Conservation (phyloP, 148 eudicot genomes). For the Talinum fruticosum region DNA sequence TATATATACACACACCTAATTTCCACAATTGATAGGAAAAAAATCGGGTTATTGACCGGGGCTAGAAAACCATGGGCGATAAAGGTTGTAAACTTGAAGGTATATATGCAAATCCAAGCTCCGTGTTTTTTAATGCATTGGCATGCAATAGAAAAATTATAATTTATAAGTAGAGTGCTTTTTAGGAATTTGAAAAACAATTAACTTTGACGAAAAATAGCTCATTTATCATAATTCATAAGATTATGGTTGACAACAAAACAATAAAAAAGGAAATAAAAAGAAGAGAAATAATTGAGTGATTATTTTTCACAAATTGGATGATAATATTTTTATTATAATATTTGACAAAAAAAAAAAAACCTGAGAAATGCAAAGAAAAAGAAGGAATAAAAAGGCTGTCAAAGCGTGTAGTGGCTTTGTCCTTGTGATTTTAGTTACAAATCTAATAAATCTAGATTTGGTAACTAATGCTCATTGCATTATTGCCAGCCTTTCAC, state of each 20-base stretch:
- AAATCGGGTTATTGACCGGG: no score
- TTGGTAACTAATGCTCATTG: background rate
- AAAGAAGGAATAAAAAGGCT: background rate
- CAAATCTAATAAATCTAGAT: background rate
- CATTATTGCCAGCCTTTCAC: no score
- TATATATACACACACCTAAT: no score
- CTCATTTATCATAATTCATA: background rate
- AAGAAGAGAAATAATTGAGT: background rate
- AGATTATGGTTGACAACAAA: background rate
- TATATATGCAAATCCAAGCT: no score
- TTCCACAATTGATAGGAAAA: no score
- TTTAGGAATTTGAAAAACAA: background rate
- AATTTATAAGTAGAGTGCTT: no score
- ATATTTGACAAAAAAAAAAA: background rate
- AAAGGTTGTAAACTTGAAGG: no score
- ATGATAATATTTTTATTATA: background rate
- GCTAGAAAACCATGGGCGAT: no score
- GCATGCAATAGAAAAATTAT: no score
- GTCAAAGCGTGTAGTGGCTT: constrained; percentile 1
- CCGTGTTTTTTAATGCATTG: no score
- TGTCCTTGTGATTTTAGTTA: background rate
- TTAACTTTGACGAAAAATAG: background rate
- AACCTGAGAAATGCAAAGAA: background rate
- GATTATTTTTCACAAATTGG: background rate
- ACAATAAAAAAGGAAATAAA: background rate